A percentile compares a stretch with the other conserved stretches of the same genome.
Evolutionary conservation across 305 asterid species (phyloP).

Genomic region (Fraxinus albicans): DNA sequence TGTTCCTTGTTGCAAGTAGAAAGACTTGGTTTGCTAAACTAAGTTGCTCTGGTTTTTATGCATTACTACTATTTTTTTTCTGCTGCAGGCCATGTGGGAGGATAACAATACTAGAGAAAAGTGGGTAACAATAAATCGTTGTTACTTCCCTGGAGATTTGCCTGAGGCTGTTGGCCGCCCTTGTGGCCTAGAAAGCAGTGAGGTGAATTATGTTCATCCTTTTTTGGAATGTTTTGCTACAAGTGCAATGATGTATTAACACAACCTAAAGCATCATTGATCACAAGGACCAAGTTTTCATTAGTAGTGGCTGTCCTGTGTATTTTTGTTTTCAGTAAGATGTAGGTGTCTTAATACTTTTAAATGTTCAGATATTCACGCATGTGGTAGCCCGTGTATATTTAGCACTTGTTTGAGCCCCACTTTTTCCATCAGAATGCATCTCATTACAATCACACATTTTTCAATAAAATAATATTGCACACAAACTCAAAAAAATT

Average conservation of each 20-base stretch:
- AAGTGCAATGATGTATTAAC: slow-evolving; percentile 1
- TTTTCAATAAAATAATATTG: background rate
- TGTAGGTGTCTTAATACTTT: background rate
- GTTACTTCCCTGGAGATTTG: slow-evolving; percentile 90
- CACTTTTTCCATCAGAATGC: background rate
- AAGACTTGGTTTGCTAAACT: slow-evolving; percentile 6
- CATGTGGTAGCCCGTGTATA: background rate
- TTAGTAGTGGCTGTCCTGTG: slow-evolving; percentile 17
- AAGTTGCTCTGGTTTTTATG: slow-evolving; percentile 20
- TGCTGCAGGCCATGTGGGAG: slow-evolving; percentile 89
- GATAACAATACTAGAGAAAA: slow-evolving; percentile 56
- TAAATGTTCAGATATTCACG: background rate
- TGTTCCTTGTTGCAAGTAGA: slow-evolving; percentile 11
- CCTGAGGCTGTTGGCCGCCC: slow-evolving; percentile 94
- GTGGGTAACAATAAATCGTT: slow-evolving; percentile 72
- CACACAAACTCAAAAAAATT: background rate
- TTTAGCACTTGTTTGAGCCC: background rate
- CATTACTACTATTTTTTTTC: slow-evolving; percentile 28
- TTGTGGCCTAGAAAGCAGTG: slow-evolving; percentile 79
- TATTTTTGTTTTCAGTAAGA: background rate
- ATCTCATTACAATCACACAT: background rate
- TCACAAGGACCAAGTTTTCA: background rate
- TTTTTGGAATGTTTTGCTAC: slow-evolving; percentile 12
- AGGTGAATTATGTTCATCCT: slow-evolving; percentile 48
- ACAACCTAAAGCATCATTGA: slow-evolving; percentile 1